Conservation (phyloP, 2,329 filamentous ascomycete species). For the Cordyceps farinosa region DNA sequence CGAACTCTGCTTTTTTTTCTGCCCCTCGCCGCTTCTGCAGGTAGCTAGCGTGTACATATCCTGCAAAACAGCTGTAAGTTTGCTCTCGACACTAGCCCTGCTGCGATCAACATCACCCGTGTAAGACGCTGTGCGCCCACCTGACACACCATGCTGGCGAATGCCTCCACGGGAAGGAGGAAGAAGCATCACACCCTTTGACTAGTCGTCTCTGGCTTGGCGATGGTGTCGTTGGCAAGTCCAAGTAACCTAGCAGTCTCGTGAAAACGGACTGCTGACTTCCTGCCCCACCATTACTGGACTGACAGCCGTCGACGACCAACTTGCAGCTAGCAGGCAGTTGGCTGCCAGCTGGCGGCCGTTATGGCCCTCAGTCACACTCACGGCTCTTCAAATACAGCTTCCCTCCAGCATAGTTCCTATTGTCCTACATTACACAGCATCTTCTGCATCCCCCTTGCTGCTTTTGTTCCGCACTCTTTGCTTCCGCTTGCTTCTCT, state of each 20-base stretch:
- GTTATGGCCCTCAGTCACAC: not conserved
- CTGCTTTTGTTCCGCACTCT: slow-evolving; percentile 2
- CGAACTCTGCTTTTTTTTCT: not conserved
- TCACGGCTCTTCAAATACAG: slow-evolving; percentile 12
- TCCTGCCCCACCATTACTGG: slow-evolving; percentile 8
- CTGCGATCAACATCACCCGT: slow-evolving; percentile 1
- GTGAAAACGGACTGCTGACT: slow-evolving; percentile 13
- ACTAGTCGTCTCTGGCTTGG: not conserved
- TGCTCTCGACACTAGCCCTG: slow-evolving; percentile 1
- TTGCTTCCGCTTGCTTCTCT: not conserved
- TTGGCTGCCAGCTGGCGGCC: slow-evolving; percentile 6
- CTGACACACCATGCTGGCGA: slow-evolving; percentile 13
- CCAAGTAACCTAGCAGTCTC: not conserved
- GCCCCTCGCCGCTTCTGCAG: not conserved
- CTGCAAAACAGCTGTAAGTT: slow-evolving; percentile 11
- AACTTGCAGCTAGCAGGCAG: slow-evolving; percentile 6
- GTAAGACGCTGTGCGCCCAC: slow-evolving; percentile 16
- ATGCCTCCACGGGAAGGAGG: not conserved
- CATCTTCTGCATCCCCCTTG: not conserved
- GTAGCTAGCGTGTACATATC: not conserved
- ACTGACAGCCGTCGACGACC: not conserved
- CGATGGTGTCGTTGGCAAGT: not conserved
- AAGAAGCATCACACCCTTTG: not conserved
- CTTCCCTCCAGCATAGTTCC: not conserved
- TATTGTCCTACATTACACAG: slow-evolving; percentile 11